Evolutionary conservation across 1,139 yeast genomes (phyloP), one percentile per base, ranked within the genome.

Genomic region (Pichia inconspicua): DNA sequence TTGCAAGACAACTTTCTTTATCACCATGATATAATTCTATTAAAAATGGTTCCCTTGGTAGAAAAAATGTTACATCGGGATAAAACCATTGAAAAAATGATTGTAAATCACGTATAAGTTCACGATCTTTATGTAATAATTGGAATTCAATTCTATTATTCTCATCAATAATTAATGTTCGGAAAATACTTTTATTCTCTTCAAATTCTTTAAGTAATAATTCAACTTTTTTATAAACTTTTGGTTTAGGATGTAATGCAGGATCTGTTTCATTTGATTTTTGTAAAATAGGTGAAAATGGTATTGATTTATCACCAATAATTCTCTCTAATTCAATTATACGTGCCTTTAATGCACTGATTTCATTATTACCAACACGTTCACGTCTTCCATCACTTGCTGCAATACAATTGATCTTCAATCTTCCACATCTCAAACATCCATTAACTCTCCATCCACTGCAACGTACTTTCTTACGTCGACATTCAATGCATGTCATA

Each of bases 1-100:
- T 83, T 74, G 64, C 22, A 22, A 80, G 77, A 53, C 72, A 25
- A 46, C 50, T 17, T 49, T 47, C 19, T 6, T 14, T 10, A 39
- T 44, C 9, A 28, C 45, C 8, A 73, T 57, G 58, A 66, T 45
- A 80, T 78, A 58, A 75, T 68, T 63, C 79, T 74, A 60, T 78
- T 72, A 81, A 63, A 57, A 81, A 80, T n/a, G 84, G 78, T 57
- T 80, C 87, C 50, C 87, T 65, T 56, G 78, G 81, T 19, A 81
- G 71, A 56, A 80, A 78, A 72, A 57, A 77, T 77, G 55, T 5
- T 10, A 78, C 76, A 50, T 79, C 84, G 2, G 85, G 84, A 54
- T 81, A 81, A 52, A 78, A 75, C 83, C 84, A 80, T 31, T 74
- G 74, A 60, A 80, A 81, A 58, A 80, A 80, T 37, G 76, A 66